A percentile compares a stretch with the other conserved stretches of the same genome.
Conservation (phyloP, 257 asterid genomes). For the Dorcoceras hygrometricum region DNA sequence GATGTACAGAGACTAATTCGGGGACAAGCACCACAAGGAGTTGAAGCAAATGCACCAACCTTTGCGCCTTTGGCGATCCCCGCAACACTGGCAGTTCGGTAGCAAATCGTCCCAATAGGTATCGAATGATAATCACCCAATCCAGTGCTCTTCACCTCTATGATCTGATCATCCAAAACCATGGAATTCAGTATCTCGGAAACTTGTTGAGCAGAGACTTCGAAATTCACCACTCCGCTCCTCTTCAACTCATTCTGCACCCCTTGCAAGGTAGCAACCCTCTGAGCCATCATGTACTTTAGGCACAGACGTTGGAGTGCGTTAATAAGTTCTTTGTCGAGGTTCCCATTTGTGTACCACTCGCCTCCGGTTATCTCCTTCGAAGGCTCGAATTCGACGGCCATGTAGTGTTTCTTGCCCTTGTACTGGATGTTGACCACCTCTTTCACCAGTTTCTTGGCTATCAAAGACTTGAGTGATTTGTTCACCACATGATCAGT, state of each 20-base stretch:
- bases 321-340: constrained; percentile 39
- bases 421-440: constrained; percentile 44
- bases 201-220: constrained; percentile 38
- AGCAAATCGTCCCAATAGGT: constrained; percentile 53
- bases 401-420: constrained; percentile 52
- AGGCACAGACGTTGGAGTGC: constrained; percentile 31
- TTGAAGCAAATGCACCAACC: constrained; percentile 54
- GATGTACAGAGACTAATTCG: constrained; percentile 49
- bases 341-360: constrained; percentile 52
- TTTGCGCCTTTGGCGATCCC: constrained; percentile 29
- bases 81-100: constrained; percentile 33
- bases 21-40: constrained; percentile 79
- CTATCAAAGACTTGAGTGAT: constrained; percentile 34
- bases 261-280: constrained; percentile 46
- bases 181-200: constrained; percentile 43
- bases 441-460: constrained; percentile 40
- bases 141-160: constrained; percentile 82
- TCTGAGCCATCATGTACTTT: constrained; percentile 20
- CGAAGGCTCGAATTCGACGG: constrained; percentile 56
- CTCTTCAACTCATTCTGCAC: constrained; percentile 32
- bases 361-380: constrained; percentile 64
- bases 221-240: constrained; percentile 14
- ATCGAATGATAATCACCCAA: constrained; percentile 52
- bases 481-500: constrained; percentile 30
- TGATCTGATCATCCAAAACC: constrained; percentile 51